Evolutionary conservation across 495 filamentous ascomycete species (phyloP).

Genomic region (Hypoxylon intermedium): DNA sequence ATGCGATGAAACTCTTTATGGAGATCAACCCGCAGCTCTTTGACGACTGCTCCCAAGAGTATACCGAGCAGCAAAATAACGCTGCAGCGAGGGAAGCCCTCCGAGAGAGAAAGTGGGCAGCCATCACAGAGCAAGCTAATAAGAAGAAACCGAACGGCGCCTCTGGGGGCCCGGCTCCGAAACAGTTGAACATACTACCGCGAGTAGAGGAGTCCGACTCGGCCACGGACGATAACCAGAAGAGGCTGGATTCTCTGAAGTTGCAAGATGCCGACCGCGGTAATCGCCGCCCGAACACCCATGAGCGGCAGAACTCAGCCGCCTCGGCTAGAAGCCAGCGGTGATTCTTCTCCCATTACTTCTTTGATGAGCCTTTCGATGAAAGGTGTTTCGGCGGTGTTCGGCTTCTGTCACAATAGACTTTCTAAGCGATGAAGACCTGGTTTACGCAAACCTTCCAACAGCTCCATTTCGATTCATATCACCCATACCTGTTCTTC

Average conservation of each 20-base stretch:
- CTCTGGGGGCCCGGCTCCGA: slow-evolving; percentile 42
- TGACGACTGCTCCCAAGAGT: slow-evolving; percentile 97
- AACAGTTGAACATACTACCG: slow-evolving; percentile 51
- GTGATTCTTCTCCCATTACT: slow-evolving; percentile 35
- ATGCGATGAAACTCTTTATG: slow-evolving; percentile 99
- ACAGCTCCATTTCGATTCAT: slow-evolving; percentile 32
- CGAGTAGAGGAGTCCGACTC: slow-evolving; percentile 73
- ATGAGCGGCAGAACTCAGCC: slow-evolving; percentile 60
- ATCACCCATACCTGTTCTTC: slow-evolving; percentile 34
- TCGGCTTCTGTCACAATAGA: slow-evolving; percentile 32
- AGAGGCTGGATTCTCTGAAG: slow-evolving; percentile 82
- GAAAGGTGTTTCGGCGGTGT: slow-evolving; percentile 14
- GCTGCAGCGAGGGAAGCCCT: slow-evolving; percentile 77
- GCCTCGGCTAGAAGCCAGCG: slow-evolving; percentile 58
- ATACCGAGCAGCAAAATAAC: slow-evolving; percentile 94
- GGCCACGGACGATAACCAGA: slow-evolving; percentile 80
- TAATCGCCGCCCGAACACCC: slow-evolving; percentile 52
- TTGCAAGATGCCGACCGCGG: slow-evolving; percentile 70
- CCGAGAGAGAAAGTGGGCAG: slow-evolving; percentile 85
- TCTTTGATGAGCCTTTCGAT: slow-evolving; percentile 9
- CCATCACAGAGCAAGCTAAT: slow-evolving; percentile 79
- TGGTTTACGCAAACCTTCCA: slow-evolving; percentile 41
- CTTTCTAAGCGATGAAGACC: slow-evolving; percentile 31
- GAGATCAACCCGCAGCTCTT: slow-evolving; percentile 99
- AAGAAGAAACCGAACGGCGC: slow-evolving; percentile 51